These are phyloP conservation scores for Corymbia calophylla DNA, from an alignment of 441 rosid species.

Conservation along the genomic window DNA sequence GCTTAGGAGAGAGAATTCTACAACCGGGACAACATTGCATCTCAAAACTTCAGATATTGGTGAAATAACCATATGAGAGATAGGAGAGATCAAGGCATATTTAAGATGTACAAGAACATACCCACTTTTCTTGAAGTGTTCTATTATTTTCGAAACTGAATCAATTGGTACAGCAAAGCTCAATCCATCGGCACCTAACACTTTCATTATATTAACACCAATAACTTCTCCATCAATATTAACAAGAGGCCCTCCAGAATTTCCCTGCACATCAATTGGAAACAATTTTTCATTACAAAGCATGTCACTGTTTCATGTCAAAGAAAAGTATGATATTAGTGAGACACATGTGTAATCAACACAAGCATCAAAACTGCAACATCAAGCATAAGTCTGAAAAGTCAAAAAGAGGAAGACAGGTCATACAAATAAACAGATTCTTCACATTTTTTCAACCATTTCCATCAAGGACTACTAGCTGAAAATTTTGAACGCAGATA, in stretches of 20 bases:
- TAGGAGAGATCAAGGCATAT: not conserved
- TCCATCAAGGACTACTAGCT: not conserved
- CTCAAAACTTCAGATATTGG: not conserved
- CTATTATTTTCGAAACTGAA: conserved; percentile 61
- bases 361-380: not conserved
- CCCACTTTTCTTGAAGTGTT: conserved; percentile 82
- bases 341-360: not conserved
- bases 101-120: conserved; percentile 12
- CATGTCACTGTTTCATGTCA: not conserved
- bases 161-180: conserved; percentile 79
- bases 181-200: conserved; percentile 68
- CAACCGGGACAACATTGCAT: not conserved
- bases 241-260: conserved; percentile 91
- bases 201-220: conserved; percentile 86
- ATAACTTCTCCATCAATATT: conserved; percentile 85
- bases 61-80: not conserved
- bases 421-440: not conserved
- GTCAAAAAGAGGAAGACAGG: not conserved
- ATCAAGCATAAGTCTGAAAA: not conserved
- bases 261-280: conserved; percentile 43
- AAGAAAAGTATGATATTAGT: not conserved
- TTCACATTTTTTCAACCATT: not conserved
- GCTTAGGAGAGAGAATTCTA: not conserved
- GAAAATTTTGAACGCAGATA: not conserved
- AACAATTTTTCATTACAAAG: not conserved